Evolutionary conservation across 352 stramenopile genomes (phyloP).

Genomic region (Elongisporangium senticosum): DNA sequence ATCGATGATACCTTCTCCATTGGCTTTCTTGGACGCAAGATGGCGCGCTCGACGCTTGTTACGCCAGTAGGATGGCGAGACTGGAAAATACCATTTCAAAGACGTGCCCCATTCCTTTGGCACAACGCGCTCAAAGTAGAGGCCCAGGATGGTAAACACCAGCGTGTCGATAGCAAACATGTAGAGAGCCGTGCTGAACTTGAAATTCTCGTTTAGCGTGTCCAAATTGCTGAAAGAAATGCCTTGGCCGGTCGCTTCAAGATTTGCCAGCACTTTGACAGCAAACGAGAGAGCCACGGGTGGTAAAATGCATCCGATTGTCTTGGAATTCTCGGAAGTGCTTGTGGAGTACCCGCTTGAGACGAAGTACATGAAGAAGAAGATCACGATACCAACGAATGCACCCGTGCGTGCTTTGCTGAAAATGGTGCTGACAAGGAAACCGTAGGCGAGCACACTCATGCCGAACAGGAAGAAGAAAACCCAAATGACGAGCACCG

Average conservation of each 20-base stretch:
- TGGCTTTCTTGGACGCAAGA: neutral
- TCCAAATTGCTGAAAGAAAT: conserved; percentile 39
- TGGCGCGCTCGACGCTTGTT: conserved; percentile 5
- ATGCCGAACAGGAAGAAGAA: conserved; percentile 69
- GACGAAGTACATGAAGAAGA: conserved; percentile 84
- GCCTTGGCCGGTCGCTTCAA: conserved; percentile 38
- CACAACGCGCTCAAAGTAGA: conserved; percentile 89
- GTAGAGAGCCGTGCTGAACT: conserved; percentile 38
- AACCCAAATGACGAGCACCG: conserved; percentile 54
- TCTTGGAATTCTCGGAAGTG: conserved; percentile 26
- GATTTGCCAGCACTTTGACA: conserved; percentile 38
- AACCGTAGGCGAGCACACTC: conserved; percentile 41
- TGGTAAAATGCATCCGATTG: conserved; percentile 40
- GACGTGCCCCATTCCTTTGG: conserved; percentile 86
- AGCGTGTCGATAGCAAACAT: conserved; percentile 84
- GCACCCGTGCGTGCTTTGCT: conserved; percentile 44
- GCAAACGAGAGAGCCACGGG: conserved; percentile 64
- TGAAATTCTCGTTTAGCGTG: conserved; percentile 38
- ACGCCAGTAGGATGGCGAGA: conserved; percentile 45
- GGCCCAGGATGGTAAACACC: conserved; percentile 84
- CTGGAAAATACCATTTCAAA: conserved; percentile 89
- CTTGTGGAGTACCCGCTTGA: conserved; percentile 24
- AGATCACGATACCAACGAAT: conserved; percentile 70
- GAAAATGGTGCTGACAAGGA: conserved; percentile 75
- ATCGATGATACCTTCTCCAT: neutral